Percentiles rank a stretch among this genome's conserved stretches.
phyloP scores from a whole-genome alignment of 2,329 filamentous ascomycete genomes.

The Hortaea werneckii region DNA sequence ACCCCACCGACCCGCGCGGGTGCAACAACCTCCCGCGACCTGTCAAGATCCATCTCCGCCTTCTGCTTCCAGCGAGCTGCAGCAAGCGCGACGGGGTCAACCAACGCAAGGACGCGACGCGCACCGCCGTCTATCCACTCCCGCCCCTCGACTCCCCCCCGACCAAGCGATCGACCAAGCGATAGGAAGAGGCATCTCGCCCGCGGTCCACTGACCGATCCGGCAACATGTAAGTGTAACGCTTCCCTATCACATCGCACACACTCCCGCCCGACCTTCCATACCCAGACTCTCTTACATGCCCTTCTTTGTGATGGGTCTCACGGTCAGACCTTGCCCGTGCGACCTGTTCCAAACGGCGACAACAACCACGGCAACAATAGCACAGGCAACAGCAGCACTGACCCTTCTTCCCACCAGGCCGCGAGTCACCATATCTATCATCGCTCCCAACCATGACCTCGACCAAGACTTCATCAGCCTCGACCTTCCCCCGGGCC shows the following conservation, averaged over 20 bases:
- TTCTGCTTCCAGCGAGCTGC: conserved; percentile 17
- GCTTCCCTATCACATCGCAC: background rate
- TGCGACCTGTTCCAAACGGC: conserved; percentile 6
- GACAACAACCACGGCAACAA: background rate
- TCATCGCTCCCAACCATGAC: conserved; percentile 61
- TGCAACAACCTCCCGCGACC: background rate
- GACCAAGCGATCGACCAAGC: background rate
- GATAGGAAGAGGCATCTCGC: background rate
- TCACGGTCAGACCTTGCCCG: conserved; percentile 20
- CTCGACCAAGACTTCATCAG: conserved; percentile 65
- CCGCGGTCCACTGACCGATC: conserved; percentile 1
- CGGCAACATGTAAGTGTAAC: conserved; percentile 19
- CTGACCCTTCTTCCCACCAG: conserved; percentile 38
- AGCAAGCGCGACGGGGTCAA: conserved; percentile 1
- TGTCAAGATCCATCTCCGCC: background rate
- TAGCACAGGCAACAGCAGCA: background rate
- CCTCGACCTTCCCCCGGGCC: conserved; percentile 71
- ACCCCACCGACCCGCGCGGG: background rate
- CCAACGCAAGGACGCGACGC: background rate
- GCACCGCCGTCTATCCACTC: background rate
- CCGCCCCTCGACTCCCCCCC: background rate
- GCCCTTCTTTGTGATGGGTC: conserved; percentile 9
- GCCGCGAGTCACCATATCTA: conserved; percentile 73
- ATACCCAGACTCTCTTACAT: background rate
- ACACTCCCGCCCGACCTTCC: background rate